Percentiles rank a stretch among this genome's conserved stretches.
phyloP scores from a whole-genome alignment of 1,139 yeast species.

The Scheffersomyces illinoinensis region DNA sequence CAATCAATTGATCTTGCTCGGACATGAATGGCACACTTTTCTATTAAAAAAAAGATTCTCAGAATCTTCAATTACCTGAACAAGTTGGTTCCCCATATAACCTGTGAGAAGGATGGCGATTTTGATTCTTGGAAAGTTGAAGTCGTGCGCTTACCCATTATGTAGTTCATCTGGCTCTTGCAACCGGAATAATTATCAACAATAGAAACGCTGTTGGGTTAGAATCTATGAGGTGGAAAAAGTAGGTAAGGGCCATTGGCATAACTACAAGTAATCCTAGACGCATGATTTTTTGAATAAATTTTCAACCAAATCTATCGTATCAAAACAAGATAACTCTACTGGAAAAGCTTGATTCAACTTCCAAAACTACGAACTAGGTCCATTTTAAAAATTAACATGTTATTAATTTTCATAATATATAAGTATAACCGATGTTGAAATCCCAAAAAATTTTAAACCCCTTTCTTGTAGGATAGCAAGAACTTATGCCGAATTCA shows the following conservation, averaged over 20 bases:
- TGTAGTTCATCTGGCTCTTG: neutral
- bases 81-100: neutral
- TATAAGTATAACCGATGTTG: slow-evolving; percentile 45
- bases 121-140: neutral
- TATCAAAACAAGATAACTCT: no score
- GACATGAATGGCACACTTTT: slow-evolving; percentile 15
- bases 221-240: neutral
- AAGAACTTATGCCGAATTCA: neutral
- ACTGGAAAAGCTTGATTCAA: no score
- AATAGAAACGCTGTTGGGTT: neutral
- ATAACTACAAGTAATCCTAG: no score
- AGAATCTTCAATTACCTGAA: neutral
- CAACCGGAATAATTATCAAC: neutral
- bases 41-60: neutral
- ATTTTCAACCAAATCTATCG: no score
- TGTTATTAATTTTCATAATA: slow-evolving; percentile 16
- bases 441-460: slow-evolving; percentile 47
- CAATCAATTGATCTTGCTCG: slow-evolving; percentile 31
- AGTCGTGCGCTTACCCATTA: neutral
- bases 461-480: slow-evolving; percentile 23
- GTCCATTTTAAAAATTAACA: slow-evolving; percentile 1
- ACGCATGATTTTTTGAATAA: no score
- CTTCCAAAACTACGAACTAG: neutral
- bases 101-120: neutral
- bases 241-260: no score